Percentiles rank a stretch among this genome's conserved stretches.
Evolutionary conservation across 2,329 filamentous ascomycete genomes (phyloP).

Genomic region (Ophiostoma pallidulum): DNA sequence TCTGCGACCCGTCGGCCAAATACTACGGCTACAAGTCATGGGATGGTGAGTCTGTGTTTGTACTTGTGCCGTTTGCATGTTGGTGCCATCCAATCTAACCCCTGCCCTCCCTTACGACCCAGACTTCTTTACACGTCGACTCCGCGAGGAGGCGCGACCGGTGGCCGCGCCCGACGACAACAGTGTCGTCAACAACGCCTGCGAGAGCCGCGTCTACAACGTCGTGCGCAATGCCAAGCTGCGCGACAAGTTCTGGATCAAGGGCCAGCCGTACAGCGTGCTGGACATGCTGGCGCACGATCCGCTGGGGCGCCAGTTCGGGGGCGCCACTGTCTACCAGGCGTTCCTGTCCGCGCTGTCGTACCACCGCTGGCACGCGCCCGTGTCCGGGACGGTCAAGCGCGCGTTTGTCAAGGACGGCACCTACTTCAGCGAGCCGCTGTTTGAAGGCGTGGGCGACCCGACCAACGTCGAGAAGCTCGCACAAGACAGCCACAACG

Average conservation of each 20-base stretch:
- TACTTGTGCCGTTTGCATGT: not conserved
- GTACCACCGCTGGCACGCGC: constrained; percentile 65
- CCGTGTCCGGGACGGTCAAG: constrained; percentile 52
- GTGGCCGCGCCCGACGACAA: constrained; percentile 47
- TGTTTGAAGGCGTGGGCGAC: constrained; percentile 27
- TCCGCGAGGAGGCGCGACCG: constrained; percentile 46
- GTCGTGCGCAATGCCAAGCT: constrained; percentile 40
- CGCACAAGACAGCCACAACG: not conserved
- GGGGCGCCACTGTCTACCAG: constrained; percentile 58
- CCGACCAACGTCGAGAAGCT: constrained; percentile 4
- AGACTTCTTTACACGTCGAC: constrained; percentile 53
- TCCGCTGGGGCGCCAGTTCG: constrained; percentile 42
- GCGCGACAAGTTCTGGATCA: constrained; percentile 58
- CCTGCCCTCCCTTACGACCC: not conserved
- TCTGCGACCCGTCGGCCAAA: constrained; percentile 45
- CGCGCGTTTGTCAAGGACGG: constrained; percentile 51
- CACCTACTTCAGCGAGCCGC: constrained; percentile 57
- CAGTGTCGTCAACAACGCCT: constrained; percentile 49
- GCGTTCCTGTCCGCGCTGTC: constrained; percentile 58
- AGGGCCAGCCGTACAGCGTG: constrained; percentile 58
- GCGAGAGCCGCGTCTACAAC: constrained; percentile 53
- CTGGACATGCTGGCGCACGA: constrained; percentile 54
- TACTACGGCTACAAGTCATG: constrained; percentile 56
- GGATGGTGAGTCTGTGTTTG: constrained; percentile 39
- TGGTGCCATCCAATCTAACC: not conserved